A percentile compares a stretch with the other conserved stretches of the same genome.
Conservation (phyloP, 306 rosid genomes). For the Albizia julibrissin region DNA sequence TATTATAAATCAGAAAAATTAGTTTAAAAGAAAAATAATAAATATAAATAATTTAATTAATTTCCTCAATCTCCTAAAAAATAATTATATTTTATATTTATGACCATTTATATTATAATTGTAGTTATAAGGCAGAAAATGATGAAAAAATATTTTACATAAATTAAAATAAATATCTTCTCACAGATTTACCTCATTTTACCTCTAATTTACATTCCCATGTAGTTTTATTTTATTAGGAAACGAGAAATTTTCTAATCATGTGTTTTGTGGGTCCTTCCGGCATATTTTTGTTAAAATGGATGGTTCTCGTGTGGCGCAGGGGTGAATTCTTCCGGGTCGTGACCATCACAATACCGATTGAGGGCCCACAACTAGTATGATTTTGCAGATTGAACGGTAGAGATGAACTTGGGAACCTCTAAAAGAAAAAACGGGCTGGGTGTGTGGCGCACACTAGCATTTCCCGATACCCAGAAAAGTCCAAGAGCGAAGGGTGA, state of each 20-base stretch:
- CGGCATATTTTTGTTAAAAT: neutral
- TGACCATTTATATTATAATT: too few relatives aligned
- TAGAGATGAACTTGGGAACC: neutral
- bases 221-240: too few relatives aligned
- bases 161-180: too few relatives aligned
- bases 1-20: too few relatives aligned
- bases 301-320: neutral
- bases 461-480: neutral
- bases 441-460: neutral
- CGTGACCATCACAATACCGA: neutral
- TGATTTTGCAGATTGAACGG: neutral
- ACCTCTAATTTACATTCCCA: too few relatives aligned
- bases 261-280: neutral
- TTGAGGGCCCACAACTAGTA: neutral
- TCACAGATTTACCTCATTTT: too few relatives aligned
- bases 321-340: neutral
- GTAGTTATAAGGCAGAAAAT: too few relatives aligned
- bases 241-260: neutral
- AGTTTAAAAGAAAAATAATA: too few relatives aligned
- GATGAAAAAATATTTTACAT: too few relatives aligned
- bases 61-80: too few relatives aligned
- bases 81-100: too few relatives aligned
- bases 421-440: neutral
- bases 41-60: too few relatives aligned
- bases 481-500: conserved; percentile 1